phyloP scores from a whole-genome alignment of 2,329 filamentous ascomycete species.

The Diaporthe sp. region DNA sequence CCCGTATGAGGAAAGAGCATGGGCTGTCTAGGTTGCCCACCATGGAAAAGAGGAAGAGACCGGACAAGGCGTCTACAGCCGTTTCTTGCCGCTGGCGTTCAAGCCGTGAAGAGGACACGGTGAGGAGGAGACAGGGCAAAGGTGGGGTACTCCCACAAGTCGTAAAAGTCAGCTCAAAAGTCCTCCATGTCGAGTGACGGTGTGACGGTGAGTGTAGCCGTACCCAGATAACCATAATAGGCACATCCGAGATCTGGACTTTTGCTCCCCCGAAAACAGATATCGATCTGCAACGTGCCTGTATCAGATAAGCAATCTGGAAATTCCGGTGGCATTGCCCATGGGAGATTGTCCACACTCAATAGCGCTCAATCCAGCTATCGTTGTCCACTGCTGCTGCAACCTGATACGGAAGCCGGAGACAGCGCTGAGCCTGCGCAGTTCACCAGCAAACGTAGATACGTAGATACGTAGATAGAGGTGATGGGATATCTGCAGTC shows the following conservation, averaged over 20 bases:
- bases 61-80: neutral
- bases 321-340: neutral
- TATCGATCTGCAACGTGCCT: neutral
- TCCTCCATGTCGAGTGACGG: neutral
- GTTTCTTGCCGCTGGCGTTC: neutral
- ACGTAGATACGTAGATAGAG: neutral
- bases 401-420: conserved; percentile 5
- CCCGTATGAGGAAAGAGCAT: neutral
- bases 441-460: neutral
- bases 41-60: neutral
- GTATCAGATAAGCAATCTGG: conserved; percentile 9
- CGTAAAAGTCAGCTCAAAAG: neutral
- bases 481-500: neutral
- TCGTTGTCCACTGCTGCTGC: neutral
- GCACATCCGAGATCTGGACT: neutral
- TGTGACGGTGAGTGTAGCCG: neutral
- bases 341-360: neutral
- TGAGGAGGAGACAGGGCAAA: neutral
- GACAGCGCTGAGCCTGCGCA: neutral
- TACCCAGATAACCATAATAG: neutral
- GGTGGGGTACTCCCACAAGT: neutral
- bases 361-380: neutral
- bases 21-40: neutral
- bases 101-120: neutral
- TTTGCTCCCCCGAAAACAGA: neutral